These are phyloP conservation scores for Suillus sp. DNA, from an alignment of 768 basidiomycete species.

Conservation along the genomic window DNA sequence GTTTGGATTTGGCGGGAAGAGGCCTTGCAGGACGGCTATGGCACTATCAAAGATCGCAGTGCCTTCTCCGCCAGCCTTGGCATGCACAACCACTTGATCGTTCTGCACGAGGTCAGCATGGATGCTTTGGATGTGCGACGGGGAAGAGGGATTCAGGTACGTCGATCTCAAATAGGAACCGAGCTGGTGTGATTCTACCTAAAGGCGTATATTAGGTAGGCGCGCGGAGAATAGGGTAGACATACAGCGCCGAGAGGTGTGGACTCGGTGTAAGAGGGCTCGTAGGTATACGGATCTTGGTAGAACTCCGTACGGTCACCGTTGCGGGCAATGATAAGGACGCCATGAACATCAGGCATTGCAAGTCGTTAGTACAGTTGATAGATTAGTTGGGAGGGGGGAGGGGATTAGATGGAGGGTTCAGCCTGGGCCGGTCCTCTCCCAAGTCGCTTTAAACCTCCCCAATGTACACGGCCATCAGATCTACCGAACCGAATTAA, in stretches of 20 bases:
- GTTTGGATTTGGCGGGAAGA: slow-evolving; percentile 74
- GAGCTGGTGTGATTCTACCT: slow-evolving; percentile 71
- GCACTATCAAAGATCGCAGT: slow-evolving; percentile 82
- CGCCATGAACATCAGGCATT: slow-evolving; percentile 61
- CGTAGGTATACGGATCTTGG: slow-evolving; percentile 73
- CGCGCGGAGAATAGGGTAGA: slow-evolving; percentile 7
- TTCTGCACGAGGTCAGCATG: slow-evolving; percentile 68
- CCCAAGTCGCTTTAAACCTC: slow-evolving; percentile 7
- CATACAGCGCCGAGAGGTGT: slow-evolving; percentile 78
- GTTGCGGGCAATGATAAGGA: slow-evolving; percentile 74
- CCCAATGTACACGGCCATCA: slow-evolving; percentile 1
- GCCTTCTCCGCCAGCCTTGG: slow-evolving; percentile 82
- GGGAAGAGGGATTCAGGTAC: slow-evolving; percentile 66
- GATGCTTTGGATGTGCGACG: slow-evolving; percentile 70
- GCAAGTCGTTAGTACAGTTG: neutral
- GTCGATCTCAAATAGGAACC: slow-evolving; percentile 60
- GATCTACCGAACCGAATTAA: slow-evolving; percentile 2
- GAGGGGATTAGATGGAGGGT: neutral
- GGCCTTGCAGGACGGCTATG: slow-evolving; percentile 78
- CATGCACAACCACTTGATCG: slow-evolving; percentile 69
- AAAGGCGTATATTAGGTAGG: slow-evolving; percentile 15
- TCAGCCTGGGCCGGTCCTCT: neutral
- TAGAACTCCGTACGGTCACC: slow-evolving; percentile 70
- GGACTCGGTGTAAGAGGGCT: slow-evolving; percentile 61
- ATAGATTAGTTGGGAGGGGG: neutral